Base-by-base conservation (phyloP, 2,329 filamentous ascomycete species). In the Sclerotinia spermophila region DNA sequence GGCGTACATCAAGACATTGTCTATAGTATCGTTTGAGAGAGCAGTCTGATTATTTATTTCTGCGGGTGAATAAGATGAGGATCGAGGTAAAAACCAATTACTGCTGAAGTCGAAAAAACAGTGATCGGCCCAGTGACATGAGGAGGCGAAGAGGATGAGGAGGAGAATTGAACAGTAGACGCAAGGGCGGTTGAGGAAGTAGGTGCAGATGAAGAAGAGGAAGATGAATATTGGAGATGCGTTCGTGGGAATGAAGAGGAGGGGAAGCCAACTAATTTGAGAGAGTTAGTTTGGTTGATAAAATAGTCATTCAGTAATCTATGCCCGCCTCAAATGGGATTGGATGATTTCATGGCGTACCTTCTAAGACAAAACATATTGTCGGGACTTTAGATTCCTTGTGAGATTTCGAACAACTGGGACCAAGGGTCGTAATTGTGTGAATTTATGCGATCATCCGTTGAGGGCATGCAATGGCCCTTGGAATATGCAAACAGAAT, bases 101-200 rank as follows among this genome's bases (percentile, higher is more conserved):
- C 90, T 92, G 75, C 85, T 80, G 79, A 97, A 92, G 83, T 98
- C 95, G 84, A 98, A 96, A 83, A 98, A 96, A 80, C 92, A 96
- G 68, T 90, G 89, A 80, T 94, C 92, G 75, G 91, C 92, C 92
- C 92, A 96, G 86, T 94, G 91, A 81, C 92, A 96, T 38, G 91
- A 94, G 38, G 94, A 96, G 75, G 94, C 87, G 84, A 97, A 97
- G 76, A 99, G 93, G 77, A 98, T 94, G 75, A 97, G 87, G 64
- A 99, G 92, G 68, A 99, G 91, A 73, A 97, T 90, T 72, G 94
- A 97, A 87, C 96, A 99, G 86, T 99, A 99, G 77, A 97, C 91
- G 84, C 96, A 99, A 68, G 96, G 96, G 69, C 95, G 90, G 83
- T 97, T 97, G 77, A 99, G 90, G 82, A 97, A 92, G 85, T 97